Evolutionary conservation across 2,329 filamentous ascomycete genomes (phyloP).

Genomic region (Colletotrichum sp.): DNA sequence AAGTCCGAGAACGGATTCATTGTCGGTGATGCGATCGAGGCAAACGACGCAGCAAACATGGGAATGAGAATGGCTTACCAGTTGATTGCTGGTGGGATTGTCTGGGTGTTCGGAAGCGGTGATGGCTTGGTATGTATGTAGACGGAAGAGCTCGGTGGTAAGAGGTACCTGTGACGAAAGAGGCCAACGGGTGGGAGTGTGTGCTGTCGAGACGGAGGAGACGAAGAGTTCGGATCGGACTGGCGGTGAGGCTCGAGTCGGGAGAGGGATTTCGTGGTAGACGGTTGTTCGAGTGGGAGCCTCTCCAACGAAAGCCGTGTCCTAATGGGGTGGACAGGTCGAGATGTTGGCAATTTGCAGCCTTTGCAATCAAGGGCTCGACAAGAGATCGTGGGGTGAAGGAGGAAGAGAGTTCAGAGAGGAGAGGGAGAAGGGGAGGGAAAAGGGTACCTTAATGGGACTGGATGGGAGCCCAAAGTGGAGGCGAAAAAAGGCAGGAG

Average conservation of each 20-base stretch:
- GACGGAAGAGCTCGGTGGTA: neutral
- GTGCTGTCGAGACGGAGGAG: neutral
- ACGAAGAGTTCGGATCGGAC: neutral
- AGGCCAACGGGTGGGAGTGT: conserved; percentile 7
- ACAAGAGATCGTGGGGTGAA: conserved; percentile 22
- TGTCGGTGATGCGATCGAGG: neutral
- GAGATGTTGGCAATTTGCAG: neutral
- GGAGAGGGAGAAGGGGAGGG: conserved; percentile 3
- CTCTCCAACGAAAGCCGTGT: conserved; percentile 18
- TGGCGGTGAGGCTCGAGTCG: neutral
- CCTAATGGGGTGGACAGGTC: conserved; percentile 19
- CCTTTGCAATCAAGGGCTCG: conserved; percentile 17
- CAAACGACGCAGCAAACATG: neutral
- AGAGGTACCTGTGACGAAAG: conserved; percentile 15
- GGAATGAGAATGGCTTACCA: neutral
- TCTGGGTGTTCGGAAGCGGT: conserved; percentile 14
- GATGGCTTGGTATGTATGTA: conserved; percentile 15
- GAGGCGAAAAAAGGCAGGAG: conserved; percentile 15
- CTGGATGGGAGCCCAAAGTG: conserved; percentile 20
- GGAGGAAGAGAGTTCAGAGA: conserved; percentile 1
- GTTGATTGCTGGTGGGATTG: neutral
- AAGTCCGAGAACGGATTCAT: neutral
- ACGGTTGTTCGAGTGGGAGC: neutral
- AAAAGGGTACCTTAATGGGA: conserved; percentile 19
- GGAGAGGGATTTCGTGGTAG: neutral